Conservation (phyloP, 129 eudicot genomes). For the Arctium minus region DNA sequence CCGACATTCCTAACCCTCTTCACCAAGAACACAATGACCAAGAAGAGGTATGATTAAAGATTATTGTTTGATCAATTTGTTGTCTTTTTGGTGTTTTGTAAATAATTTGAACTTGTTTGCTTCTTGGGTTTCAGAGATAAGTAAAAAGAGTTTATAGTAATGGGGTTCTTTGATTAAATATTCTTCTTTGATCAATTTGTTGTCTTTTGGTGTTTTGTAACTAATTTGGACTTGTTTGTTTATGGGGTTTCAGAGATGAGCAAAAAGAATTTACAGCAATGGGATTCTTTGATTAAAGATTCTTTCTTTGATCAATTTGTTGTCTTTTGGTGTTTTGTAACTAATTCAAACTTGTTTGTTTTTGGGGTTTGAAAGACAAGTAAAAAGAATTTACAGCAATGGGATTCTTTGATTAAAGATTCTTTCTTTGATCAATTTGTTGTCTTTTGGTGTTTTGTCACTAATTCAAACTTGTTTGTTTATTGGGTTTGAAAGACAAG, state of each 20-base stretch:
- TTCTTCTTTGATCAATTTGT: too few species aligned
- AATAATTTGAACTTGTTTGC: neutral
- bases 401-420: neutral
- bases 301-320: neutral
- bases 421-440: neutral
- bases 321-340: neutral
- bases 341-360: neutral
- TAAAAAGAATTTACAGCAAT: too few species aligned
- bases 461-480: neutral
- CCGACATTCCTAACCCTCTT: slow-evolving; percentile 54
- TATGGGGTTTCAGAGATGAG: neutral
- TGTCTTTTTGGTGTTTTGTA: neutral
- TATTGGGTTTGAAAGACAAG: neutral
- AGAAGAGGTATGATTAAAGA: slow-evolving; percentile 11
- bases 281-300: neutral
- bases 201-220: neutral
- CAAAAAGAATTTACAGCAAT: too few species aligned
- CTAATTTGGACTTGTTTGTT: neutral
- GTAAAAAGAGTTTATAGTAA: slow-evolving; percentile 45
- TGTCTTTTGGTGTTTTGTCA: neutral
- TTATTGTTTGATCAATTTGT: neutral
- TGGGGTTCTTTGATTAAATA: slow-evolving; percentile 57
- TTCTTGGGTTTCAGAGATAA: neutral
- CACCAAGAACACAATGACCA: slow-evolving; percentile 28
- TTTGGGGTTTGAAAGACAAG: neutral